Percentiles rank a stretch among this genome's conserved stretches.
phyloP scores from a whole-genome alignment of 2,329 filamentous ascomycete species.

The Fusarium temperatum region DNA sequence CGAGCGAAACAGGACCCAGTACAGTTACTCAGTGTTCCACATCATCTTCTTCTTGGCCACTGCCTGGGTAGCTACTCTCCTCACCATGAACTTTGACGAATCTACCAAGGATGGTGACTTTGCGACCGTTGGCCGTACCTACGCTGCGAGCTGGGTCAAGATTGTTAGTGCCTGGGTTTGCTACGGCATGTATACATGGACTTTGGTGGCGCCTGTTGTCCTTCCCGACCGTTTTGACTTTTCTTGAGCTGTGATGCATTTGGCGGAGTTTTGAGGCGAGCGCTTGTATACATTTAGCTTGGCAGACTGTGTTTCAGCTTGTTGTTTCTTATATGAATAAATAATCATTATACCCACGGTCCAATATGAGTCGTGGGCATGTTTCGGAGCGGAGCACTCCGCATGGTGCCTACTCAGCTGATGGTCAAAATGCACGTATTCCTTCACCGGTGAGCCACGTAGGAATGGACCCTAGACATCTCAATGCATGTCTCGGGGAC shows the following conservation, averaged over 20 bases:
- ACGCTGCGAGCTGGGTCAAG: slow-evolving; percentile 99
- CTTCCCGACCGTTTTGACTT: slow-evolving; percentile 86
- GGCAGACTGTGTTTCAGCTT: slow-evolving; percentile 5
- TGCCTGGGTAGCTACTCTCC: slow-evolving; percentile 91
- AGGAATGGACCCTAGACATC: slow-evolving; percentile 4
- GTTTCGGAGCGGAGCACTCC: not conserved
- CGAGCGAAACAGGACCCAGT: slow-evolving; percentile 88
- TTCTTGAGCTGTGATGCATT: slow-evolving; percentile 41
- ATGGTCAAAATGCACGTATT: slow-evolving; percentile 2
- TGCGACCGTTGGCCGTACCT: slow-evolving; percentile 90
- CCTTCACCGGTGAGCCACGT: slow-evolving; percentile 22
- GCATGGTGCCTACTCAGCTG: not conserved
- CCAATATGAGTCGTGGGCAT: not conserved
- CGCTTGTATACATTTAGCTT: slow-evolving; percentile 22
- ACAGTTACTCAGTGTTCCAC: slow-evolving; percentile 96
- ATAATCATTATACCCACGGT: not conserved
- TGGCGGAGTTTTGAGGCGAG: slow-evolving; percentile 23
- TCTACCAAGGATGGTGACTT: slow-evolving; percentile 75
- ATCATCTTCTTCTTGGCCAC: slow-evolving; percentile 97
- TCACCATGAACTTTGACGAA: slow-evolving; percentile 78
- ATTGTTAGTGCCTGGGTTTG: slow-evolving; percentile 98
- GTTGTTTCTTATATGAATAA: slow-evolving; percentile 8
- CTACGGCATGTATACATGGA: slow-evolving; percentile 95
- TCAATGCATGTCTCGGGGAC: slow-evolving; percentile 27
- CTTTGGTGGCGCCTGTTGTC: slow-evolving; percentile 83